These are phyloP conservation scores for Candida pini DNA, from an alignment of 805 yeast genomes.

Conservation along the genomic window DNA sequence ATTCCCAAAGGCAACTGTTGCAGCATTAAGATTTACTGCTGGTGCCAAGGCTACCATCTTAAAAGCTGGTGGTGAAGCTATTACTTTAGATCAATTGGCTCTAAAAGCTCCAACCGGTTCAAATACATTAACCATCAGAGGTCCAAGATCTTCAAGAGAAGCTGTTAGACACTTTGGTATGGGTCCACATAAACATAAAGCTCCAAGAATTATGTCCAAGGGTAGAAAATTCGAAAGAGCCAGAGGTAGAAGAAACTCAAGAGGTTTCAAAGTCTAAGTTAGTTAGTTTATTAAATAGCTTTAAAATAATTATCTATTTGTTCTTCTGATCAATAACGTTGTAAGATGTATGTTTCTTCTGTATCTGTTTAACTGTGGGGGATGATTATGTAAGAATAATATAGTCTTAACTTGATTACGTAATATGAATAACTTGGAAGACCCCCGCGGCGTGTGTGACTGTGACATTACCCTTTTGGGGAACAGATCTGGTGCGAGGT, in stretches of 20 bases:
- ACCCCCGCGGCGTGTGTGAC: no score
- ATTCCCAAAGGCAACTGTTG: conserved; percentile 96
- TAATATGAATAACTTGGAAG: no score
- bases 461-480: no score
- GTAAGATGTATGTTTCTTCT: no score
- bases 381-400: not conserved
- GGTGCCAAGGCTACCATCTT: conserved; percentile 96
- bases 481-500: no score
- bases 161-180: conserved; percentile 99
- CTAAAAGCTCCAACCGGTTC: conserved; percentile 99
- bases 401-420: no score
- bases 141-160: conserved; percentile 98
- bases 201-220: conserved; percentile 94
- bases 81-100: conserved; percentile 99
- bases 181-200: conserved; percentile 99
- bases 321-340: no score
- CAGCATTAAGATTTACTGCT: conserved; percentile 99
- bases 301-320: not conserved
- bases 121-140: conserved; percentile 97
- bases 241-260: conserved; percentile 99
- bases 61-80: conserved; percentile 99
- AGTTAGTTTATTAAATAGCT: no score
- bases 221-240: conserved; percentile 99
- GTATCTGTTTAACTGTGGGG: not conserved
- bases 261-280: conserved; percentile 99